Base-by-base conservation (phyloP, 352 stramenopile species). In the Phytophthora melonis region DNA sequence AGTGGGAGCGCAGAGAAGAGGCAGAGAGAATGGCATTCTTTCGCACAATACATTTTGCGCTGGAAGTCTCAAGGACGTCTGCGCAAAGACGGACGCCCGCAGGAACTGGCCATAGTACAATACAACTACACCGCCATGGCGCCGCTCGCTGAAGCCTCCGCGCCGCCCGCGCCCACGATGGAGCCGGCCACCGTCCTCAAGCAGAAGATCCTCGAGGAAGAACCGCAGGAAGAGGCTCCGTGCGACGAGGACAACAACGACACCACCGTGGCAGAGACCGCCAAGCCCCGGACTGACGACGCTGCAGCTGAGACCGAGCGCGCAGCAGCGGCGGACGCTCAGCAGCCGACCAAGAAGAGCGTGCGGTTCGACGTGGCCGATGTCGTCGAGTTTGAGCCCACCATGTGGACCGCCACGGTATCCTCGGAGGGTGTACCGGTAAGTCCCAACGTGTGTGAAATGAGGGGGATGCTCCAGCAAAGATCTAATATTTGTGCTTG, bases 311-410 rank as follows among this genome's bases (percentile, higher is more conserved):
- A 66, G 50, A 30, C 50, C 14, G 34, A 45, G 39, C 13, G 3
- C 23, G 16, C 43, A 19, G 16, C 43, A 19, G 43, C 16, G 16
- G 43, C 16, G 10, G 73, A 72, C 11, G 36, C 47, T 27, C 62
- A 63, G 5, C 34, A 76, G 39, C 56, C 50, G 18, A 58, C 58
- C 19, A 79, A 60, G 66, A 87, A 87, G 66, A 66, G 77, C 65
- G 84, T 93, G 55, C 74, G 72, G 18, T 95, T 95, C 62, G 74
- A 88, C 16, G 63, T 77, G 16, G 86, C 83, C 5, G 84, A 95
- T 32, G 75, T 95, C 11, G 75, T 94, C 30, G 88, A 95, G 79
- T 95, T 95, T 49, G 88, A 95, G 63, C 88, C 88, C 30, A 93
- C 88, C 18, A 83, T 91, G 73, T 94, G 84, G 84, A 94, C 87